Percentiles rank a stretch among this genome's conserved stretches.
Conservation (phyloP, 345 rosid species). For the Chamaenerion angustifolium region DNA sequence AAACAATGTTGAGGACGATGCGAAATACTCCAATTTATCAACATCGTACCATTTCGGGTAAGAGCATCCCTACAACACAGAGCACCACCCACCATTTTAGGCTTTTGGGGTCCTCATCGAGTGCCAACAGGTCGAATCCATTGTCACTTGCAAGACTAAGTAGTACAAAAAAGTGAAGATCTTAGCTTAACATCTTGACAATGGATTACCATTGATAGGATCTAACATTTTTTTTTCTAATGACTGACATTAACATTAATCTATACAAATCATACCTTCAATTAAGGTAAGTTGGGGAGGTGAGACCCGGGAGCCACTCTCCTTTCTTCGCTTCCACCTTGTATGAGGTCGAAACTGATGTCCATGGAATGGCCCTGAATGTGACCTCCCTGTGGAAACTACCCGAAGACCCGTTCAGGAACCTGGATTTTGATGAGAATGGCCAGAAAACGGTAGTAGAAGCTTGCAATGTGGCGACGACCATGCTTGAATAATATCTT, state of each 20-base stretch:
- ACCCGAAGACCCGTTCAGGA: constrained; percentile 48
- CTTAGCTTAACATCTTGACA: not conserved
- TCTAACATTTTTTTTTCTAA: not conserved
- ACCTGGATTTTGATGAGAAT: constrained; percentile 38
- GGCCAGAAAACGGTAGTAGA: constrained; percentile 75
- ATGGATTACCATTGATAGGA: not conserved
- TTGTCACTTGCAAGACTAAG: constrained; percentile 89
- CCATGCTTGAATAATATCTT: constrained; percentile 25
- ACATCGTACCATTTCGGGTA: constrained; percentile 94
- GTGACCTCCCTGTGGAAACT: constrained; percentile 33
- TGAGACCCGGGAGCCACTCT: constrained; percentile 83
- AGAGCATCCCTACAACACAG: constrained; percentile 82
- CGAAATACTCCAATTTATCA: constrained; percentile 79
- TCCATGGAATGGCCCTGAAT: constrained; percentile 24
- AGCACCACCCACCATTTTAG: constrained; percentile 98
- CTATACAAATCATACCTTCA: constrained; percentile 42
- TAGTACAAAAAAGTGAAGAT: not conserved
- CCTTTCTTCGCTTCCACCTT: constrained; percentile 84
- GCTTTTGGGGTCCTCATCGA: constrained; percentile 94
- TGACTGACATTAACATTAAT: not conserved
- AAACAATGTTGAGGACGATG: constrained; percentile 80
- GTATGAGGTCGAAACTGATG: constrained; percentile 24
- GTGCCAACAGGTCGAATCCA: constrained; percentile 81
- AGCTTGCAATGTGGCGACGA: constrained; percentile 78
- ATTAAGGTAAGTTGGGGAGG: constrained; percentile 65